Conservation (phyloP, 495 filamentous ascomycete genomes). For the Lophium mytilinum region DNA sequence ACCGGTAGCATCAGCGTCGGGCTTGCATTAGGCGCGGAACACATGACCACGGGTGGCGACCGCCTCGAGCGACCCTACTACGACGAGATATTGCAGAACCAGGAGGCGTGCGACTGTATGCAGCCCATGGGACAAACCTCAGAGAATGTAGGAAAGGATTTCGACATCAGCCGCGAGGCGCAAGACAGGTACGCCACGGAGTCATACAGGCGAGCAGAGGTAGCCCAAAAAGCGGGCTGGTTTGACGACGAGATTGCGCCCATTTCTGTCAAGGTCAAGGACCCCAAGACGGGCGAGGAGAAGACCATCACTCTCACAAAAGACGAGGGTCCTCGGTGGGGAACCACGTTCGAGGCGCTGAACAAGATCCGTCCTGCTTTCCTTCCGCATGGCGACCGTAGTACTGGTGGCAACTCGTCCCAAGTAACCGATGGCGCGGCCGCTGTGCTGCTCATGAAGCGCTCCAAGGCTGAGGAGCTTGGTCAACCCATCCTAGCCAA, state of each 20-base stretch:
- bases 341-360: constrained; percentile 76
- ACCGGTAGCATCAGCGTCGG: constrained; percentile 77
- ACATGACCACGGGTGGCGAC: constrained; percentile 69
- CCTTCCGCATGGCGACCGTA: constrained; percentile 76
- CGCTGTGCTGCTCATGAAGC: constrained; percentile 86
- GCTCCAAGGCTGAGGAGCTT: constrained; percentile 76
- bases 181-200: constrained; percentile 85
- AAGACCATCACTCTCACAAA: constrained; percentile 67
- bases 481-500: constrained; percentile 91
- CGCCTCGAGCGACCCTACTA: constrained; percentile 65
- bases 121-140: constrained; percentile 97
- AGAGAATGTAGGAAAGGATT: constrained; percentile 92
- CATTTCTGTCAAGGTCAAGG: constrained; percentile 71
- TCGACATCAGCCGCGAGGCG: constrained; percentile 66
- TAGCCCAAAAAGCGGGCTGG: constrained; percentile 84
- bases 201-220: constrained; percentile 78
- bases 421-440: constrained; percentile 96
- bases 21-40: constrained; percentile 79
- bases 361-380: constrained; percentile 87
- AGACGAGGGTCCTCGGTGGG: constrained; percentile 84
- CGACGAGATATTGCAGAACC: constrained; percentile 62
- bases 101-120: constrained; percentile 78
- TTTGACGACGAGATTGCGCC: constrained; percentile 94
- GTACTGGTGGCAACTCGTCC: constrained; percentile 89
- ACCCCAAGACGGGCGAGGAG: constrained; percentile 68